Evolutionary conservation across 768 basidiomycete species (phyloP), one percentile per base, ranked within the genome.

Genomic region (Amanita pallidorosea): DNA sequence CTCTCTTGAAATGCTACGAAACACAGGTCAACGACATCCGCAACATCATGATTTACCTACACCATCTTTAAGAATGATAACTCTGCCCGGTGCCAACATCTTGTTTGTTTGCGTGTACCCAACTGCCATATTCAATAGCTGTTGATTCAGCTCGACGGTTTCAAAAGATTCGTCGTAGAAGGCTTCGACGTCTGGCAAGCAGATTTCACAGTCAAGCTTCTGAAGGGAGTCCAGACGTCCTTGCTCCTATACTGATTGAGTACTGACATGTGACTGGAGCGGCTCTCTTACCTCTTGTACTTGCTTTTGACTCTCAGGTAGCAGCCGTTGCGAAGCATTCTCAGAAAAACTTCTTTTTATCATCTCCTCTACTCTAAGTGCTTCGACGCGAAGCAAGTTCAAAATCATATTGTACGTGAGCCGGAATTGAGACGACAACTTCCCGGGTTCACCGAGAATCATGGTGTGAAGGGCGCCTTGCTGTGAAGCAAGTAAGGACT

Each of bases 341-440:
- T 99, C 96, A 15, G 96, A 98, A 67, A 99, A 99, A 63, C 90
- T 93, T 35, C 96, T 77, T 65, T 98, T 98, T 63, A 99, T 98
- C 96, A 99, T 99, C 67, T 99, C 96, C 62, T 99, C 96, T 15
- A 98, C 95, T 53, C 83, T 76, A 43, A 99, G 73, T 0, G 96
- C 94, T 61, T 99, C 96, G 8, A 99, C 96, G 17, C 96, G 83
- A 8, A 99, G 76, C 35, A 99, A 70, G 62, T 99, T 99, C 54
- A 99, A 68, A 54, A 99, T 98, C 96, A 99, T 98, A 65, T 97
- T 98, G 68, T 98, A 99, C 1, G 96, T 99, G 55, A 99, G 74
- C 49, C 96, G 77, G 73, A 99, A 99, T 61, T 98, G 96, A 1
- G 95, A 98, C 43, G 85, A 81, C 15, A 99, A 77, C 64, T 93